These are phyloP conservation scores for Iberis amara DNA, from an alignment of 441 rosid genomes.

Conservation along the genomic window DNA sequence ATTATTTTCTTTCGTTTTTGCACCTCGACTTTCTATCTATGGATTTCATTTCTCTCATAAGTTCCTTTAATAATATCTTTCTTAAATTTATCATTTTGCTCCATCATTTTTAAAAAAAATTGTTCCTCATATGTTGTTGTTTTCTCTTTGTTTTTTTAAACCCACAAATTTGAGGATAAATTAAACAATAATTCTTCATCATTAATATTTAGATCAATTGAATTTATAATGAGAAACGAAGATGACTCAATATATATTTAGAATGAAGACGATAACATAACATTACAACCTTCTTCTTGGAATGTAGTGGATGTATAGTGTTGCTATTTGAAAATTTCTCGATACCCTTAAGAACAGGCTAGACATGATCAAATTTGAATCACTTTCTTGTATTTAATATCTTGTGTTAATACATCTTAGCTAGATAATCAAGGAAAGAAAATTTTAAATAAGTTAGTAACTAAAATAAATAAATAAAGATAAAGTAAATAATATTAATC, in stretches of 20 bases:
- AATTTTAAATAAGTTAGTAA: neutral
- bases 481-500: neutral
- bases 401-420: neutral
- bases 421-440: neutral
- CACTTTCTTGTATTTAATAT: neutral
- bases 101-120: slow-evolving; percentile 7
- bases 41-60: neutral
- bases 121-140: neutral
- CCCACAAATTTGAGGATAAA: neutral
- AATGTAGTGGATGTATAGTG: neutral
- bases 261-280: neutral
- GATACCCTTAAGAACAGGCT: neutral
- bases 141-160: neutral
- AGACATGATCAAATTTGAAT: slow-evolving; percentile 8
- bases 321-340: neutral
- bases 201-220: neutral
- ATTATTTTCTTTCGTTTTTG: neutral
- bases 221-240: neutral
- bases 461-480: neutral
- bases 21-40: neutral
- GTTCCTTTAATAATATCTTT: slow-evolving; percentile 7
- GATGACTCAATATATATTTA: neutral
- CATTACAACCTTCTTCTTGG: neutral
- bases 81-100: slow-evolving; percentile 3
- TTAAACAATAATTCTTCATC: neutral